Conservation (phyloP, 2,329 filamentous ascomycete species). For the Madurella mycetomatis region DNA sequence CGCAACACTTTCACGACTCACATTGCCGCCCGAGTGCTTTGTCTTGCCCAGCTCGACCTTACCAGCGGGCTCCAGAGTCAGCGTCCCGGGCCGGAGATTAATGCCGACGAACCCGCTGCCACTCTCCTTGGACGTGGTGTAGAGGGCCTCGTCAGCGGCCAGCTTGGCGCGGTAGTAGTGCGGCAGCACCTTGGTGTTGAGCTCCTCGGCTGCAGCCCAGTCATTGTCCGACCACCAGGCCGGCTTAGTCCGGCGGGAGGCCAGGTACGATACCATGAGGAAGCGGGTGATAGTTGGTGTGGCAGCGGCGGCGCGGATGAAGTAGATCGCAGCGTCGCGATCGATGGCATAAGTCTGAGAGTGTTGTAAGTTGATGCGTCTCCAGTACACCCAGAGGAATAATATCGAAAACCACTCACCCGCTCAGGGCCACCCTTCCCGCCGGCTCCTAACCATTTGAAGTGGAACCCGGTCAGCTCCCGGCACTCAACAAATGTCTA, state of each 20-base stretch:
- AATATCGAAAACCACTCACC: conserved; percentile 10
- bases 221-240: conserved; percentile 52
- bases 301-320: conserved; percentile 55
- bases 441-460: conserved; percentile 45
- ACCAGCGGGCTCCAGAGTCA: conserved; percentile 46
- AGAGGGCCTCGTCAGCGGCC: conserved; percentile 54
- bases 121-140: conserved; percentile 42
- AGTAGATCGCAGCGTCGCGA: conserved; percentile 58
- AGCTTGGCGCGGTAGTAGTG: conserved; percentile 59
- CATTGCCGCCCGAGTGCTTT: conserved; percentile 34
- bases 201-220: conserved; percentile 41
- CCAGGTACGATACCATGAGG: conserved; percentile 60
- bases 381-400: neutral
- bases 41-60: conserved; percentile 46
- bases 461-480: neutral
- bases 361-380: neutral
- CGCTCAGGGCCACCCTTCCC: conserved; percentile 54
- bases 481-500: neutral
- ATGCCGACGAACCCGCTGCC: conserved; percentile 43
- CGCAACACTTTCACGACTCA: conserved; percentile 58
- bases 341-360: conserved; percentile 54
- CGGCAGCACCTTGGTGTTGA: conserved; percentile 41
- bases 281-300: conserved; percentile 55
- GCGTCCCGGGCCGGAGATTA: conserved; percentile 47
- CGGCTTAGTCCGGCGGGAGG: conserved; percentile 47